These are phyloP conservation scores for Pleurostoma richardsiae DNA, from an alignment of 2,329 filamentous ascomycete genomes.

Conservation along the genomic window DNA sequence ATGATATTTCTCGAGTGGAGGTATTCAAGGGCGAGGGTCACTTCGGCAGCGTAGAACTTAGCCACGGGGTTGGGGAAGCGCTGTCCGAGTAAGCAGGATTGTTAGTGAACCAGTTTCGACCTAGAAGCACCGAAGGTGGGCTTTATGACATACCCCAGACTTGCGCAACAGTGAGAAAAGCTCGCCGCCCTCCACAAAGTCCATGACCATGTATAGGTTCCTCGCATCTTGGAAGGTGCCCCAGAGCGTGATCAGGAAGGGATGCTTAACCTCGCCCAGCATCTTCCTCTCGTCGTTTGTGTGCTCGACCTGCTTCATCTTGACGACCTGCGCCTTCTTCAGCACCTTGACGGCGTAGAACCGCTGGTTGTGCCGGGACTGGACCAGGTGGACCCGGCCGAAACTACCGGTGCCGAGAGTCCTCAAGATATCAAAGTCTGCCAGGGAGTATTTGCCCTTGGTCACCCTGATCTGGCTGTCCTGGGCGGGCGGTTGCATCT, in stretches of 20 bases:
- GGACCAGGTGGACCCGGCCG: constrained; percentile 90
- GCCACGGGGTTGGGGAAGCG: constrained; percentile 97
- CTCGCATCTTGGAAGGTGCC: constrained; percentile 94
- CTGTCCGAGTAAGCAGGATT: constrained; percentile 36
- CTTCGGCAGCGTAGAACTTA: constrained; percentile 98
- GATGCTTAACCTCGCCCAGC: constrained; percentile 95
- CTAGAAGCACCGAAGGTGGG: constrained; percentile 1
- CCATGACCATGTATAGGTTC: constrained; percentile 99
- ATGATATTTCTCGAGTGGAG: constrained; percentile 94
- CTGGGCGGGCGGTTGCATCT: constrained; percentile 8
- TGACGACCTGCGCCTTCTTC: constrained; percentile 97
- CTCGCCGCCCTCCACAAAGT: constrained; percentile 98
- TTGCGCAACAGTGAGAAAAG: constrained; percentile 93
- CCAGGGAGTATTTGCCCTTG: constrained; percentile 94
- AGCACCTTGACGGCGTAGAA: constrained; percentile 98
- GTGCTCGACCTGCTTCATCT: constrained; percentile 99
- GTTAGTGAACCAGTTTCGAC: too few species aligned
- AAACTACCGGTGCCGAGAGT: constrained; percentile 97
- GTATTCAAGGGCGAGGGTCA: constrained; percentile 92
- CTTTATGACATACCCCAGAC: constrained; percentile 63
- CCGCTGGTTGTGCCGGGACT: constrained; percentile 95
- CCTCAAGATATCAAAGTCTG: constrained; percentile 83
- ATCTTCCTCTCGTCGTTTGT: constrained; percentile 97
- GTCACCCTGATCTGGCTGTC: constrained; percentile 57
- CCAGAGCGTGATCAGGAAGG: constrained; percentile 96